Conservation (phyloP, 2,329 filamentous ascomycete genomes). For the Clarireedia hainanense region DNA sequence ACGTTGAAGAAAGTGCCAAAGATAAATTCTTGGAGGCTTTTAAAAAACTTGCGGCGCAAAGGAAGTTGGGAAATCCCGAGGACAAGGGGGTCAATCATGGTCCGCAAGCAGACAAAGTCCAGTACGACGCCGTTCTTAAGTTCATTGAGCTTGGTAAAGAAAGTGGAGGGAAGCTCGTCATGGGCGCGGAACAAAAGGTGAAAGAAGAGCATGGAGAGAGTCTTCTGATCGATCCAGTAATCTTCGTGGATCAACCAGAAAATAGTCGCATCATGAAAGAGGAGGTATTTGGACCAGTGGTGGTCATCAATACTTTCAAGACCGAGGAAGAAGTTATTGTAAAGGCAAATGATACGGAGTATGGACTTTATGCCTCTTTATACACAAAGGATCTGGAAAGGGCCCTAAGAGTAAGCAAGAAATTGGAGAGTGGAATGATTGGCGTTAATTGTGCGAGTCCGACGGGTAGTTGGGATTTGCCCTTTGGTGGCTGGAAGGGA, state of each 20-base stretch:
- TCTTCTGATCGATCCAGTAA: constrained; percentile 61
- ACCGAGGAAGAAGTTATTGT: constrained; percentile 54
- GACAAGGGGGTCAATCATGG: constrained; percentile 35
- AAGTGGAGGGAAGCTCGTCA: constrained; percentile 31
- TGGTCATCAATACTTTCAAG: constrained; percentile 59
- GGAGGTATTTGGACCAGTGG: constrained; percentile 64
- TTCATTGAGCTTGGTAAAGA: constrained; percentile 34
- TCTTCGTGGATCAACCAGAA: constrained; percentile 57
- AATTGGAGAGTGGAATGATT: constrained; percentile 44
- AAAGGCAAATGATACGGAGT: constrained; percentile 47
- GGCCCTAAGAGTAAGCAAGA: constrained; percentile 54
- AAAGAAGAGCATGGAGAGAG: constrained; percentile 28
- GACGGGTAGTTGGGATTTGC: constrained; percentile 29
- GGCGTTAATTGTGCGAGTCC: constrained; percentile 9
- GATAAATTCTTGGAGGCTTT: constrained; percentile 32
- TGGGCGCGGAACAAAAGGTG: constrained; percentile 30
- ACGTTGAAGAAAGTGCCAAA: constrained; percentile 50
- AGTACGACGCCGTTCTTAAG: constrained; percentile 36
- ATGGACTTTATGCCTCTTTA: constrained; percentile 56
- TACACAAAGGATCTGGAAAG: constrained; percentile 59
- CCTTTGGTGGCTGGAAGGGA: constrained; percentile 68
- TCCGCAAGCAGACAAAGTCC: constrained; percentile 35
- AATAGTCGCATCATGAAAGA: constrained; percentile 64
- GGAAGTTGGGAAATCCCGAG: constrained; percentile 31
- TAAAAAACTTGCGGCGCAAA: constrained; percentile 28